Evolutionary conservation across 768 basidiomycete species (phyloP), one percentile per base, ranked within the genome.

Genomic region (Pisolithus sp.): DNA sequence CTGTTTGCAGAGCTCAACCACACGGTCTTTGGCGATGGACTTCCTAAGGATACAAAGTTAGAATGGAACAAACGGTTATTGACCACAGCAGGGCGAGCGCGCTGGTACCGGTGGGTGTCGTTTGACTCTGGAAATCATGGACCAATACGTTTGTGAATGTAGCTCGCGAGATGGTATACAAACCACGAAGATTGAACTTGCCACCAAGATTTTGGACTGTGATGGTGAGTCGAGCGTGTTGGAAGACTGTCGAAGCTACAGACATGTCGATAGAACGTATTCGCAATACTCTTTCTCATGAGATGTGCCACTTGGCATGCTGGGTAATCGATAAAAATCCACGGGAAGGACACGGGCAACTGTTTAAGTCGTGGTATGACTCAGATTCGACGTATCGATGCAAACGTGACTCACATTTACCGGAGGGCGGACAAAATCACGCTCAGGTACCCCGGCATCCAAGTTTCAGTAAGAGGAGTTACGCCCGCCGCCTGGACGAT

Each of bases 231-330:
- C 10, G 26, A 28, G 17, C 18, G 45, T 21, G 34, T 7, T n/a
- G 34, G 23, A 18, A 23, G 10, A 9, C 7, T n/a, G 7, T 12
- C 15, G 20, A 41, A 42, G 15, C 41, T 21, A 23, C 47, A 26
- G 28, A 37, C 2, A n/a, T 51, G 30, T 1, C 7, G 34, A 13
- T 52, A 93, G 91, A 89, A 49, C 80, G 89, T 37, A 85, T 93
- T 46, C 75, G 85, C 34, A 84, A 86, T 60, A 93, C 91, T 1
- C 69, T 94, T 12, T 82, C 88, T 28, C 92, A 94, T 59, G 92
- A 94, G 65, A 92, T 93, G 90, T 93, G 91, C 59, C 92, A 93
- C 70, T 67, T 94, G 31, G 92, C 92, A 2, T 80, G 80, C 51
- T 94, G 91, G 91, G 71, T 89, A 21, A 88, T 94, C 50, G 80